A percentile compares a stretch with the other conserved stretches of the same genome.
These are phyloP conservation scores for Nakataea oryzae DNA, from an alignment of 2,329 filamentous ascomycete genomes.

Conservation along the genomic window DNA sequence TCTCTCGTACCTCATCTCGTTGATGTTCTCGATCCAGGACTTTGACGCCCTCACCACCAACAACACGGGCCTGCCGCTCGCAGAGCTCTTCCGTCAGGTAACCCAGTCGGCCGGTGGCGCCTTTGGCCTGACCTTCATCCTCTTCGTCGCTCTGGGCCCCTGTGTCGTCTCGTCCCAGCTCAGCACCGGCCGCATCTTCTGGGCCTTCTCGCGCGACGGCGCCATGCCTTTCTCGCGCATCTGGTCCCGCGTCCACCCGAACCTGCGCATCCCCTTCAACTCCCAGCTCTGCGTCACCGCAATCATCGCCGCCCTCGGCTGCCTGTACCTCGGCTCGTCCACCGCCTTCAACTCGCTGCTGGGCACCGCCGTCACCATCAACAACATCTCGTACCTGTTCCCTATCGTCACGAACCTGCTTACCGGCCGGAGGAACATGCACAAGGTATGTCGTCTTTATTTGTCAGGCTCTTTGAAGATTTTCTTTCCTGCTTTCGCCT, in stretches of 20 bases:
- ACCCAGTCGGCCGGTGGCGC: conserved; percentile 27
- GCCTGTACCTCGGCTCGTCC: conserved; percentile 28
- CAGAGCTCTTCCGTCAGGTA: conserved; percentile 34
- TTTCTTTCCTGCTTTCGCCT: no score
- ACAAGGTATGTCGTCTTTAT: no score
- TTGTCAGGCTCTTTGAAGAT: no score
- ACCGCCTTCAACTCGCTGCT: conserved; percentile 31
- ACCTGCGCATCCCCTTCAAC: conserved; percentile 24
- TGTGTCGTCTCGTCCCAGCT: conserved; percentile 25
- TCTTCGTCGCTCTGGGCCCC: conserved; percentile 30
- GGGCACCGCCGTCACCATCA: conserved; percentile 26
- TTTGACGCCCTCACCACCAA: conserved; percentile 29
- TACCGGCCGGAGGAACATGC: conserved; percentile 25
- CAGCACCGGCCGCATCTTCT: conserved; percentile 18
- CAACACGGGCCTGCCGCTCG: conserved; percentile 29
- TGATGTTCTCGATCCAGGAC: conserved; percentile 41
- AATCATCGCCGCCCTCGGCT: conserved; percentile 25
- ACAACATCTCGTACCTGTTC: conserved; percentile 32
- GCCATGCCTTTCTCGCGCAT: conserved; percentile 24
- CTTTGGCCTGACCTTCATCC: conserved; percentile 28
- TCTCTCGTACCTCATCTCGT: conserved; percentile 34
- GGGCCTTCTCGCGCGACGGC: conserved; percentile 22
- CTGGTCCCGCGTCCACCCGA: conserved; percentile 24
- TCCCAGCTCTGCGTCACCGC: conserved; percentile 22
- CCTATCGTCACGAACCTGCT: conserved; percentile 33